Base-by-base conservation (phyloP, 257 asterid genomes). In the Misopates orontium region DNA sequence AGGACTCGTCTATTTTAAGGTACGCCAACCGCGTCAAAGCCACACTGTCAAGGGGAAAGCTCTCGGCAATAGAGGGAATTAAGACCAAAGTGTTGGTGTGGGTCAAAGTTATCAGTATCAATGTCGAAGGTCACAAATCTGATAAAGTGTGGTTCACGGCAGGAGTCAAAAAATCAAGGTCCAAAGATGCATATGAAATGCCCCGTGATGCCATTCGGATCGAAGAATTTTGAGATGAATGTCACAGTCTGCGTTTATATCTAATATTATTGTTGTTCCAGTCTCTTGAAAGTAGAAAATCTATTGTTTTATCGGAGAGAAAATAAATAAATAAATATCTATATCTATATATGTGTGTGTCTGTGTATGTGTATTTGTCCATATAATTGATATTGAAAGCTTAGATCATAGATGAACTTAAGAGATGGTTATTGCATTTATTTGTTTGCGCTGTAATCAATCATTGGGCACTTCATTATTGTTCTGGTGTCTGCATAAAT, bases 91-190 rank as follows among this genome's bases (percentile, higher is more conserved):
- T 89, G 5, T 59, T 92, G 76, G 95, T 89, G 56, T 92, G 97
- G 98, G 95, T 89, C 62, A 92, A 87, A 67, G 91, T 89, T 24
- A 85, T 88, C 0, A 53, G 80, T 47, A 61, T 89, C 71, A 76
- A 65, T 28, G 80, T 89, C 13, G 98, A 92, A 66, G 75, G 96
- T 24, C 73, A 70, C 78, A 92, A 87, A 82, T 85, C 93, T 9
- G 98, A 92, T 66, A 92, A 87, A 74, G 82, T 92, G n/a, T 89
- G 91, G 95, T 85, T 92, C 68, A 82, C 85, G 6, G 96, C 97
- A 0, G 97, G 97, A 5, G 96, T 92, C 58, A 89, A 92, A 88
- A 92, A 87, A 73, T 75, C 93, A 2, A 84, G 96, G 77, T 61
- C 96, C 5, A 92, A 84, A 74, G 98, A 89, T 60, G 96, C 93